Conservation (phyloP, 768 basidiomycete species). For the Piloderma croceum region DNA sequence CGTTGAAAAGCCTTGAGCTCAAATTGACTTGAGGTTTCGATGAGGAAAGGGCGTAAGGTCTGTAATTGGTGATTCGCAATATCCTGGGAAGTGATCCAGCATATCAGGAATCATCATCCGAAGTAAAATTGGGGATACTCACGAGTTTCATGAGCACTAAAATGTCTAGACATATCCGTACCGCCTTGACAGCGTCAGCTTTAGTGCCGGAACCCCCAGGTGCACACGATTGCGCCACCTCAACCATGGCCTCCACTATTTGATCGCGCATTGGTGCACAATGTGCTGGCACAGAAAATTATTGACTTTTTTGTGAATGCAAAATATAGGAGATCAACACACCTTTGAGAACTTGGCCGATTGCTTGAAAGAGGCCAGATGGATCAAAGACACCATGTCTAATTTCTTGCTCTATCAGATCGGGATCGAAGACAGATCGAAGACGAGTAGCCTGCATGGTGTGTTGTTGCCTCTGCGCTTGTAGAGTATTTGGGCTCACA, state of each 20-base stretch:
- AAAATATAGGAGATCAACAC: too few relatives aligned
- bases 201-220: conserved; percentile 50
- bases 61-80: conserved; percentile 96
- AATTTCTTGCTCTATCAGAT: conserved; percentile 78
- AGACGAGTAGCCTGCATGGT: conserved; percentile 62
- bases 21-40: conserved; percentile 72
- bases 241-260: conserved; percentile 79
- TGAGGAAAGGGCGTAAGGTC: conserved; percentile 85
- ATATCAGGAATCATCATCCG: conserved; percentile 16
- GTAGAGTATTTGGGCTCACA: conserved; percentile 52
- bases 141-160: conserved; percentile 95
- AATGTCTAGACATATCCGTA: conserved; percentile 83
- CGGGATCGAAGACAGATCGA: conserved; percentile 74
- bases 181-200: conserved; percentile 63
- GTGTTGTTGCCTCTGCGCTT: conserved; percentile 57
- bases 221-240: conserved; percentile 53
- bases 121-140: conserved; percentile 27
- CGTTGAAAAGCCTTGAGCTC: conserved; percentile 75
- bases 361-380: conserved; percentile 66
- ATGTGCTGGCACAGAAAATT: too few relatives aligned
- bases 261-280: conserved; percentile 92
- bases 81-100: conserved; percentile 49
- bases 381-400: conserved; percentile 73
- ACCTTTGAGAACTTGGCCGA: conserved; percentile 77
- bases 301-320: too few relatives aligned